Evolutionary conservation across 305 asterid species (phyloP).

Genomic region (Plantago lanceolata): DNA sequence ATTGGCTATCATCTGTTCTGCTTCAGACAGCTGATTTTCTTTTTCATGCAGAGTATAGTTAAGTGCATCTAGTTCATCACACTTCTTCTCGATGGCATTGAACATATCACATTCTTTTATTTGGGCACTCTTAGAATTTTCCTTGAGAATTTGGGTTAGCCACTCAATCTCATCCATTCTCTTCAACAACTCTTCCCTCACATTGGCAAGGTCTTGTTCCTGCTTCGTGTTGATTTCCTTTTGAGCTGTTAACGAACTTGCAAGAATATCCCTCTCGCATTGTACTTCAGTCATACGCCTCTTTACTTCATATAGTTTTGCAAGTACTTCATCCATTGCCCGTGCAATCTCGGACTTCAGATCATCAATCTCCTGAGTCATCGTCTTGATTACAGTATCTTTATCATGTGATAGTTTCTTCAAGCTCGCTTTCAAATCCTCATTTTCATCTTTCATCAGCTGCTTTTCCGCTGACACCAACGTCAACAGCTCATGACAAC

Average conservation of each 20-base stretch:
- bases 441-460: background rate
- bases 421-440: background rate
- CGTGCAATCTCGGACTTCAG: background rate
- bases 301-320: background rate
- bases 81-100: background rate
- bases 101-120: background rate
- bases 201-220: no score
- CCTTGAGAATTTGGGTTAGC: background rate
- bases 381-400: background rate
- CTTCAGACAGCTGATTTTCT: no score
- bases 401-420: background rate
- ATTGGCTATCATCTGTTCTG: no score
- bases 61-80: background rate
- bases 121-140: background rate
- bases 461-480: background rate
- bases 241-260: no score
- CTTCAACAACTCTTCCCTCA: no score
- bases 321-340: background rate
- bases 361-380: background rate
- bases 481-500: no score
- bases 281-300: no score
- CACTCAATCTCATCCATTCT: no score
- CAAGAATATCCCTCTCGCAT: no score
- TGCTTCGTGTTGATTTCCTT: no score
- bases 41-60: no score